These are phyloP conservation scores for Tetrapisispora fleetii DNA, from an alignment of 805 yeast genomes.

Conservation along the genomic window DNA sequence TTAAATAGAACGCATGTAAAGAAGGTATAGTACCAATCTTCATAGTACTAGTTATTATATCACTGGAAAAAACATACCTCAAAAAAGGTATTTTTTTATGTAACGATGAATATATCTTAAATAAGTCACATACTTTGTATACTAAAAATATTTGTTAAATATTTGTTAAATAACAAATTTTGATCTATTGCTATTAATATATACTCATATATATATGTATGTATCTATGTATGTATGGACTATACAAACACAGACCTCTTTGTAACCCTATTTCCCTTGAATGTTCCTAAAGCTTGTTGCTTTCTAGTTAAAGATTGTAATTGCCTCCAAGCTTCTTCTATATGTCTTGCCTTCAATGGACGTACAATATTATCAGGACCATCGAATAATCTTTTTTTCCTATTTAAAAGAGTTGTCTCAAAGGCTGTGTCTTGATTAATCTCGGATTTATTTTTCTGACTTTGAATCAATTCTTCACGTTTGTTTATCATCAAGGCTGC, in stretches of 20 bases:
- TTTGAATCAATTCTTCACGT: constrained; percentile 45
- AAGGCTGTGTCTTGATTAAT: constrained; percentile 27
- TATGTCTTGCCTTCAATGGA: constrained; percentile 71
- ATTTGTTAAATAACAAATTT: background rate
- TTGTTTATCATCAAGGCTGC: constrained; percentile 75
- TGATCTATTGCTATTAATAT: background rate
- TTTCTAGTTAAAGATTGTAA: constrained; percentile 50
- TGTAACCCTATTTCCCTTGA: constrained; percentile 41
- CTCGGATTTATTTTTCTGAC: constrained; percentile 30
- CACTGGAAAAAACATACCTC: background rate
- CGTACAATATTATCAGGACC: constrained; percentile 77
- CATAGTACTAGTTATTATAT: background rate
- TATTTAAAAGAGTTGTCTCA: constrained; percentile 36
- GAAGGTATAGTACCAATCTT: background rate
- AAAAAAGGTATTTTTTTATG: background rate
- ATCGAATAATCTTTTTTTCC: constrained; percentile 60
- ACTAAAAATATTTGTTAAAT: background rate
- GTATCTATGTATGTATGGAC: background rate
- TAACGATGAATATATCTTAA: background rate
- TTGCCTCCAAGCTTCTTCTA: constrained; percentile 82
- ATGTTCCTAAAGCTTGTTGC: constrained; percentile 57
- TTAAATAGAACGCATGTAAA: background rate
- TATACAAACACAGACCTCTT: constrained; percentile 20
- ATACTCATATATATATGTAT: too few species aligned
- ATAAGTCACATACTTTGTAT: background rate